Conservation (phyloP, 116 monocot genomes). For the Cymodocea nodosa region DNA sequence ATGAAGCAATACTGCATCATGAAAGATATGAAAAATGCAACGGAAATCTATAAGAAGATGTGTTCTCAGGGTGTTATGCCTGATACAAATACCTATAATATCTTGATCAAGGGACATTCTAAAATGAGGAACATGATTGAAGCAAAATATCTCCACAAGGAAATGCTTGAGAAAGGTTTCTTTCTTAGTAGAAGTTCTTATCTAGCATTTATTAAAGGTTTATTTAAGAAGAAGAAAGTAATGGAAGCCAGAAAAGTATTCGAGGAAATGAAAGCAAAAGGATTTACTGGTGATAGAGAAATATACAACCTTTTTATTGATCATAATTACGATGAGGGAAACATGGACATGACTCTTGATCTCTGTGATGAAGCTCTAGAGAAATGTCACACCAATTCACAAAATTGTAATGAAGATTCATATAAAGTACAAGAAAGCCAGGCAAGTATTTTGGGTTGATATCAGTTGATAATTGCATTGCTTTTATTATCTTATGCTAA, state of each 20-base stretch:
- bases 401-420: background rate
- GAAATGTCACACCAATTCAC: conserved; percentile 12
- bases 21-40: conserved; percentile 69
- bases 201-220: conserved; percentile 51
- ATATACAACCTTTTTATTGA: conserved; percentile 65
- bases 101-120: conserved; percentile 79
- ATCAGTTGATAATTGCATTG: too few species aligned
- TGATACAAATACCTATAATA: conserved; percentile 87
- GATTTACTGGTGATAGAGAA: conserved; percentile 39
- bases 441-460: too few species aligned
- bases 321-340: conserved; percentile 34
- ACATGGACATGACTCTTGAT: conserved; percentile 57
- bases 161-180: conserved; percentile 74
- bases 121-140: conserved; percentile 92
- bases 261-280: conserved; percentile 63
- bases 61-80: conserved; percentile 36
- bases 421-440: background rate
- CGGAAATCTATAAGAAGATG: conserved; percentile 69
- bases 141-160: conserved; percentile 61
- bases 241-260: conserved; percentile 56
- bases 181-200: conserved; percentile 41
- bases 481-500: too few species aligned
- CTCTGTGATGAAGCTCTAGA: conserved; percentile 77
- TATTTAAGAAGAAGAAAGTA: conserved; percentile 56
- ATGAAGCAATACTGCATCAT: conserved; percentile 58